Conservation (phyloP, 1,284 basidiomycete species). For the Thelephora terrestris region DNA sequence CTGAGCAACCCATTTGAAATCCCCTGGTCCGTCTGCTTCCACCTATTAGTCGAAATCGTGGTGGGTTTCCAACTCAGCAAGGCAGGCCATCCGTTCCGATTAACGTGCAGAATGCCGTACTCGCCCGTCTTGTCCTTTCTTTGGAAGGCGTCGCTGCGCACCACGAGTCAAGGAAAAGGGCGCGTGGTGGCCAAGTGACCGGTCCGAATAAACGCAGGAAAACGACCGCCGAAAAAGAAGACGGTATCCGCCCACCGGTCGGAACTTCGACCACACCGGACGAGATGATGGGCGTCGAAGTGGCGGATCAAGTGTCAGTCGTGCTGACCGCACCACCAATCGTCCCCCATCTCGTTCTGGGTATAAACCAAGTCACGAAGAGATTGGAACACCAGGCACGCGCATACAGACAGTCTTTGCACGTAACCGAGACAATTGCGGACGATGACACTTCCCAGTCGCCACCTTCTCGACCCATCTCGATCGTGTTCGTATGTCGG, state of each 20-base stretch:
- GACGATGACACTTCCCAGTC: background rate
- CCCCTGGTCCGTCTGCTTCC: conserved; percentile 41
- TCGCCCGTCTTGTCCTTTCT: conserved; percentile 38
- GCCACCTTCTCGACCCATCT: conserved; percentile 20
- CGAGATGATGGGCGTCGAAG: no score
- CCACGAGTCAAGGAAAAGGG: conserved; percentile 29
- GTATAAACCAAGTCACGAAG: conserved; percentile 78
- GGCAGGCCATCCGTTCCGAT: conserved; percentile 55
- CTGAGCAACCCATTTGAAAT: conserved; percentile 64
- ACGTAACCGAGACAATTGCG: conserved; percentile 6
- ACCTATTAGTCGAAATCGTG: background rate
- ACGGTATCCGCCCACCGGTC: background rate
- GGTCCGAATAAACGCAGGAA: conserved; percentile 11
- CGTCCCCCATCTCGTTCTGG: conserved; percentile 47
- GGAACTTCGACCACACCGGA: no score
- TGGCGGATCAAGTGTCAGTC: background rate
- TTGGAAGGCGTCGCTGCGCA: conserved; percentile 42
- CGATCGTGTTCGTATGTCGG: conserved; percentile 55
- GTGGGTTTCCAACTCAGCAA: conserved; percentile 6
- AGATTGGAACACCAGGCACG: conserved; percentile 52
- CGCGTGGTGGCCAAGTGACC: conserved; percentile 4
- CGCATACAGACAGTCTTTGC: conserved; percentile 21
- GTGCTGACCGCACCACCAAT: conserved; percentile 18
- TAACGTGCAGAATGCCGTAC: conserved; percentile 49
- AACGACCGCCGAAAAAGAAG: background rate